Percentiles rank a stretch among this genome's conserved stretches.
Evolutionary conservation across 2,329 filamentous ascomycete genomes (phyloP).

Genomic region (Penicillium sumatraense): DNA sequence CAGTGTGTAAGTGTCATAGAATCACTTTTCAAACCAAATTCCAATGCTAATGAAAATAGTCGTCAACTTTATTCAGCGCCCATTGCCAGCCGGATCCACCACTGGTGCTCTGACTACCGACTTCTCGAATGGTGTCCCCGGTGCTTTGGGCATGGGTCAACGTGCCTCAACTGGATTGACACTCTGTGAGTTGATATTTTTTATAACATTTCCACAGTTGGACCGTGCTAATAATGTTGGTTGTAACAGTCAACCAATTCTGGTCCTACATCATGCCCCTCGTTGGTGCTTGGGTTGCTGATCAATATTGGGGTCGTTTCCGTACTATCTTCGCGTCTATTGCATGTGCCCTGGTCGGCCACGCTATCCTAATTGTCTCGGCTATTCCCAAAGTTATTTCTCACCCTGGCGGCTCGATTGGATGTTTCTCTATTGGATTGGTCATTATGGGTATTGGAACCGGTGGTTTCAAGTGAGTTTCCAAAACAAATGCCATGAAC

Average conservation of each 20-base stretch:
- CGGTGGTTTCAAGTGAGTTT: slow-evolving; percentile 70
- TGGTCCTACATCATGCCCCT: slow-evolving; percentile 66
- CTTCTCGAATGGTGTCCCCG: slow-evolving; percentile 37
- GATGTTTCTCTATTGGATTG: slow-evolving; percentile 66
- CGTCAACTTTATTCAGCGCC: slow-evolving; percentile 66
- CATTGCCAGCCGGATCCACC: slow-evolving; percentile 58
- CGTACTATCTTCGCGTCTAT: slow-evolving; percentile 71
- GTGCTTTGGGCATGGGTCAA: slow-evolving; percentile 64
- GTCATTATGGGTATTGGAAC: slow-evolving; percentile 75
- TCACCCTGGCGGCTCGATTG: slow-evolving; percentile 62
- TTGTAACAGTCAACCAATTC: slow-evolving; percentile 58
- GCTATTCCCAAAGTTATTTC: slow-evolving; percentile 67
- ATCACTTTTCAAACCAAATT: not conserved
- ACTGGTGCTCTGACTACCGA: slow-evolving; percentile 51
- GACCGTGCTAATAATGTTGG: slow-evolving; percentile 10
- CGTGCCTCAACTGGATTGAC: slow-evolving; percentile 58
- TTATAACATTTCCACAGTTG: no score
- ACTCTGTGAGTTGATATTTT: slow-evolving; percentile 52
- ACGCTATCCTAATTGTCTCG: slow-evolving; percentile 68
- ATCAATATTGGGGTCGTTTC: slow-evolving; percentile 72
- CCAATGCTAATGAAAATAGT: slow-evolving; percentile 39
- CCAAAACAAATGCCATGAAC: not conserved
- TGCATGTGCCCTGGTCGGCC: slow-evolving; percentile 66
- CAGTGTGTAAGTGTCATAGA: slow-evolving; percentile 59
- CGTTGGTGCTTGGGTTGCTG: slow-evolving; percentile 64